phyloP scores from a whole-genome alignment of 805 yeast species.

The Zygosaccharomyces siamensis region DNA sequence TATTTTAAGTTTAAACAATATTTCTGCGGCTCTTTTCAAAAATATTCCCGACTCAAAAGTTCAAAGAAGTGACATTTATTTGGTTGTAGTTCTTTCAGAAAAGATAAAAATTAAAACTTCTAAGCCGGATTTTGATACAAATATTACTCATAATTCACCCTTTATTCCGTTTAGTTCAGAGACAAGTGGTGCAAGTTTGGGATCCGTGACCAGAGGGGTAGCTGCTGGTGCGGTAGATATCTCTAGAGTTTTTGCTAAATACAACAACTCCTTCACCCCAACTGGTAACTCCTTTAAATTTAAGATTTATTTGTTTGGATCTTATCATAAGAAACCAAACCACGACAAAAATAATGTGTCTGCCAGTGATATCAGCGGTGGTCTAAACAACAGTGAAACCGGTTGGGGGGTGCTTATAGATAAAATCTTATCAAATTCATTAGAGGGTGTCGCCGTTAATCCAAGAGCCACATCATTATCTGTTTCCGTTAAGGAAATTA shows the following conservation, averaged over 20 bases:
- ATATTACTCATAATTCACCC: slow-evolving; percentile 15
- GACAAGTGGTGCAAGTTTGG: slow-evolving; percentile 24
- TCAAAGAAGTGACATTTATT: slow-evolving; percentile 58
- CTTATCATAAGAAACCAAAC: slow-evolving; percentile 42
- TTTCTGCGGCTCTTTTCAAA: slow-evolving; percentile 74
- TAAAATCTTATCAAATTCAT: slow-evolving; percentile 69
- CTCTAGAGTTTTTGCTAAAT: slow-evolving; percentile 66
- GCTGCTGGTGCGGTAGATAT: slow-evolving; percentile 88
- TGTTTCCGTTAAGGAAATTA: slow-evolving; percentile 69
- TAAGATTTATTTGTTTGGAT: slow-evolving; percentile 64
- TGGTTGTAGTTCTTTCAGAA: slow-evolving; percentile 74
- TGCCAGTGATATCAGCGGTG: background rate
- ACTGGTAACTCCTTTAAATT: slow-evolving; percentile 64
- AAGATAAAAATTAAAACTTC: slow-evolving; percentile 37
- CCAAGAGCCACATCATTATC: slow-evolving; percentile 72
- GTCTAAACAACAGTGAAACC: slow-evolving; percentile 36
- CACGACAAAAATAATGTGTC: slow-evolving; percentile 35
- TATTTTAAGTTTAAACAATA: slow-evolving; percentile 55
- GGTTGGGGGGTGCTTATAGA: slow-evolving; percentile 91
- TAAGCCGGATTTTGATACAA: slow-evolving; percentile 17
- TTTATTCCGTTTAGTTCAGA: slow-evolving; percentile 21
- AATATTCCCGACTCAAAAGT: slow-evolving; percentile 61
- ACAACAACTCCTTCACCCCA: slow-evolving; percentile 52
- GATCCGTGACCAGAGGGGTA: slow-evolving; percentile 63
- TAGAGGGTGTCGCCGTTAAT: slow-evolving; percentile 71